Percentiles rank a stretch among this genome's conserved stretches.
These are phyloP conservation scores for Termitomyces sp. DNA, from an alignment of 768 basidiomycete genomes.

Conservation along the genomic window DNA sequence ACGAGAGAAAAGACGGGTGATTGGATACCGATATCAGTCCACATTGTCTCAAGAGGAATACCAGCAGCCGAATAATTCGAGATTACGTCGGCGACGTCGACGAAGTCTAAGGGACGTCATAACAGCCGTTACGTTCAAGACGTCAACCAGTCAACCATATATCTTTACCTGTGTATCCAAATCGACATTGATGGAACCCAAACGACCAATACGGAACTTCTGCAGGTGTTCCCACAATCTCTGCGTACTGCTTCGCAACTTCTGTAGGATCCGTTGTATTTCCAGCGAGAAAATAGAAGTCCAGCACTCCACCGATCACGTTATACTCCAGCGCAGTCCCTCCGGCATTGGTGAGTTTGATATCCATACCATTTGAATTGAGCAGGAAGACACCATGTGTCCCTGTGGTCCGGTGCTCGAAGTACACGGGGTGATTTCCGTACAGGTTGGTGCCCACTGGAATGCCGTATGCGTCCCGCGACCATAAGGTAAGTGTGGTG, in stretches of 20 bases:
- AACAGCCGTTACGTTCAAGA: not conserved
- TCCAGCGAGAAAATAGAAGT: slow-evolving; percentile 77
- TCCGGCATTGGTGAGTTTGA: slow-evolving; percentile 51
- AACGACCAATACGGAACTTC: slow-evolving; percentile 76
- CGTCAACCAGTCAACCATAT: not conserved
- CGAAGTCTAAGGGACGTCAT: slow-evolving; percentile 39
- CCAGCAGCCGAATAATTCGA: slow-evolving; percentile 53
- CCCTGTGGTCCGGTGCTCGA: slow-evolving; percentile 61
- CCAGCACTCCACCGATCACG: slow-evolving; percentile 71
- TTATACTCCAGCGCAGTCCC: slow-evolving; percentile 65
- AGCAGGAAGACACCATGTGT: slow-evolving; percentile 70
- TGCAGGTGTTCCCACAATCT: slow-evolving; percentile 61
- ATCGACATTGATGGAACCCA: slow-evolving; percentile 71
- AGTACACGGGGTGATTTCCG: slow-evolving; percentile 70
- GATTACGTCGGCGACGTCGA: slow-evolving; percentile 61
- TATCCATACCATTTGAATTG: slow-evolving; percentile 75
- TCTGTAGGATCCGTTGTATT: slow-evolving; percentile 53
- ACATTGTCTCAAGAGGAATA: slow-evolving; percentile 76
- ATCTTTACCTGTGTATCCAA: slow-evolving; percentile 54
- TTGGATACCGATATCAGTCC: slow-evolving; percentile 64
- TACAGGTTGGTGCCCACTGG: slow-evolving; percentile 62
- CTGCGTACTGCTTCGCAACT: slow-evolving; percentile 65
- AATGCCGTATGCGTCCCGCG: slow-evolving; percentile 60
- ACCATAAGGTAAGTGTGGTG: slow-evolving; percentile 55
- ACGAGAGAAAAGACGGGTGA: not conserved